Evolutionary conservation across 805 yeast genomes (phyloP), one percentile per base, ranked within the genome.

Genomic region (Wickerhamomyces subpelliculosus): DNA sequence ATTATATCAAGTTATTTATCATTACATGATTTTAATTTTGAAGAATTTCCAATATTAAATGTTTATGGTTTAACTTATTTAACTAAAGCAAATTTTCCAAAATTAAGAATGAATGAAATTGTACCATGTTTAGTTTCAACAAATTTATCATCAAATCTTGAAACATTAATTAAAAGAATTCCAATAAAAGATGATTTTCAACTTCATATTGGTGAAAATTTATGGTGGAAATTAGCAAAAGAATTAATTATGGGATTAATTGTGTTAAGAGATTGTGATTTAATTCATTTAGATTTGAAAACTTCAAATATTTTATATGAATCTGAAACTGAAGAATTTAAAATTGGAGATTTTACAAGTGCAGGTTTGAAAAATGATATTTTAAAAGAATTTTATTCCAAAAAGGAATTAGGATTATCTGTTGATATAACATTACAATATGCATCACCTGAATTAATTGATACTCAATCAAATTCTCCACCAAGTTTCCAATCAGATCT

Each of bases 251-350:
- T n/a, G n/a, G n/a, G n/a, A n/a, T n/a, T n/a, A n/a, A n/a, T n/a
- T n/a, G n/a, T n/a, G n/a, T n/a, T n/a, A n/a, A n/a, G n/a, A n/a
- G n/a, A n/a, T n/a, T n/a, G n/a, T n/a, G n/a, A n/a, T n/a, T n/a
- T n/a, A n/a, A n/a, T n/a, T 13, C 77, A 73, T 42, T 63, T 73
- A 45, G 78, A 73, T 46, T 47, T 70, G 42, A 72, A 73, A 49
- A 61, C 74, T 14, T 66, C 66, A 32, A 72, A 72, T 46, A 49
- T 72, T 8, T 49, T 72, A 41, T 54, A 62, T 13, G 49, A 49
- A 30, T n/a, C 34, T 1, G 37, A 24, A 5, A 35, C 40, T 11
- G 42, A 52, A 5, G 37, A 38, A 6, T 66, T 70, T 43, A 66
- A 64, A 40, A 45, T 73, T n/a, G 67, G 67, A 23, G 80, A 73